A percentile compares a stretch with the other conserved stretches of the same genome.
Conservation (phyloP, 495 filamentous ascomycete species). For the Penicillium chermesinum region DNA sequence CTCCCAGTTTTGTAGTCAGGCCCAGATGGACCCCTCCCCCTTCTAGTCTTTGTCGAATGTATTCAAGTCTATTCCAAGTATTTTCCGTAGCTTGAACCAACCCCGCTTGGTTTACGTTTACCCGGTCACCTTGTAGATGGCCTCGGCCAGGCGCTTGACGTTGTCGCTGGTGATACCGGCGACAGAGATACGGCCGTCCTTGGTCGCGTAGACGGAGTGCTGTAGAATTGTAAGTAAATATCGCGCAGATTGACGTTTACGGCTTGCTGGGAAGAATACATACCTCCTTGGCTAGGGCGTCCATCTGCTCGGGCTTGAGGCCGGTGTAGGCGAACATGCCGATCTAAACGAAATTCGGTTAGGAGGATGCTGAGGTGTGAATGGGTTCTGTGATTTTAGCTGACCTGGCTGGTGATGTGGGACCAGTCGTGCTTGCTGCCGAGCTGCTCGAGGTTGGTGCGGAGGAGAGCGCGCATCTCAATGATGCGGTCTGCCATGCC, state of each 20-base stretch:
- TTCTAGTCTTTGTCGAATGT: constrained; percentile 9
- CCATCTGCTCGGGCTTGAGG: constrained; percentile 88
- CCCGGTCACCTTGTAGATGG: constrained; percentile 87
- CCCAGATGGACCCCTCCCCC: constrained; percentile 14
- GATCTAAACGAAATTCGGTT: constrained; percentile 42
- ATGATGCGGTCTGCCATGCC: constrained; percentile 99
- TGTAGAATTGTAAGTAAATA: constrained; percentile 25
- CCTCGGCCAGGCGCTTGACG: constrained; percentile 86
- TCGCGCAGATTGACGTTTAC: background rate
- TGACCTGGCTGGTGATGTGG: constrained; percentile 82
- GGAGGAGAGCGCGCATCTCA: constrained; percentile 88
- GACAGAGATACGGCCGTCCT: constrained; percentile 95
- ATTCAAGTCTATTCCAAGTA: constrained; percentile 3
- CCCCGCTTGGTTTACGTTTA: too few species aligned
- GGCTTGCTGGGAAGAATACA: constrained; percentile 11
- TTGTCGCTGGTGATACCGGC: constrained; percentile 93
- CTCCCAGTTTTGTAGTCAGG: background rate
- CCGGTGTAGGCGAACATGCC: constrained; percentile 99
- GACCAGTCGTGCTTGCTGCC: constrained; percentile 96
- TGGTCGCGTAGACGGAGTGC: constrained; percentile 97
- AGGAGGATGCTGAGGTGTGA: background rate
- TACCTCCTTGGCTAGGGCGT: constrained; percentile 82
- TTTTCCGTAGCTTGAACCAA: too few species aligned
- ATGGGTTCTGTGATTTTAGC: background rate
- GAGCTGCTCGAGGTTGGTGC: constrained; percentile 87